Evolutionary conservation across 768 basidiomycete genomes (phyloP).

Genomic region (Candolleomyces eurysporus): DNA sequence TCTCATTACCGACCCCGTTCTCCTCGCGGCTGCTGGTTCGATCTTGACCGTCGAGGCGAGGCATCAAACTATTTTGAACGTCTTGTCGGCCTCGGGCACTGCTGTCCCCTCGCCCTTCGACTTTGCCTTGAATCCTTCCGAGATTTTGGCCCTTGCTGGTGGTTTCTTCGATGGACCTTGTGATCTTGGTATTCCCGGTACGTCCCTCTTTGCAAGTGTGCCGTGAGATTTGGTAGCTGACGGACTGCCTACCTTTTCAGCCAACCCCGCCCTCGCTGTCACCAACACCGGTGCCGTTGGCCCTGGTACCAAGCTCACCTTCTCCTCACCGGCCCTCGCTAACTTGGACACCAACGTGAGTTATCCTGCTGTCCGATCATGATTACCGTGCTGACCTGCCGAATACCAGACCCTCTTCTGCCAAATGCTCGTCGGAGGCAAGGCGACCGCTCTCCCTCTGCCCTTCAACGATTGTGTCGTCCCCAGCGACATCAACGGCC

Average conservation of each 20-base stretch:
- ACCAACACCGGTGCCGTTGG: constrained; percentile 60
- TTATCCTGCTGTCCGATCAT: neutral
- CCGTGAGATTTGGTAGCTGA: neutral
- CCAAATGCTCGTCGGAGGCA: constrained; percentile 73
- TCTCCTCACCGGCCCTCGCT: constrained; percentile 56
- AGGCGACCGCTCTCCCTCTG: constrained; percentile 51
- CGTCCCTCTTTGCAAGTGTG: constrained; percentile 25
- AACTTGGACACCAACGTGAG: constrained; percentile 41
- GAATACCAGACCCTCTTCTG: constrained; percentile 54
- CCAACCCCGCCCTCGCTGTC: constrained; percentile 57
- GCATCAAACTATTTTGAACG: constrained; percentile 75
- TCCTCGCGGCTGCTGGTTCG: constrained; percentile 65
- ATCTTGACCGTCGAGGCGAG: constrained; percentile 84
- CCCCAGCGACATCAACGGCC: constrained; percentile 67
- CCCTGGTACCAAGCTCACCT: constrained; percentile 60
- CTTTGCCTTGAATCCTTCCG: constrained; percentile 62
- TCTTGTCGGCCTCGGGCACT: constrained; percentile 55
- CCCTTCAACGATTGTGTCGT: constrained; percentile 62
- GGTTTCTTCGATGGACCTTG: constrained; percentile 68
- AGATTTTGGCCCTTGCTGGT: constrained; percentile 69
- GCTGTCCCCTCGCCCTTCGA: constrained; percentile 73
- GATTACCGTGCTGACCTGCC: constrained; percentile 4
- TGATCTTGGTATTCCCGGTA: constrained; percentile 47
- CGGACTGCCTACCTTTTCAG: constrained; percentile 24
- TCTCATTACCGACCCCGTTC: constrained; percentile 55